Conservation (phyloP, 345 rosid species). For the Linum usitatissimum region DNA sequence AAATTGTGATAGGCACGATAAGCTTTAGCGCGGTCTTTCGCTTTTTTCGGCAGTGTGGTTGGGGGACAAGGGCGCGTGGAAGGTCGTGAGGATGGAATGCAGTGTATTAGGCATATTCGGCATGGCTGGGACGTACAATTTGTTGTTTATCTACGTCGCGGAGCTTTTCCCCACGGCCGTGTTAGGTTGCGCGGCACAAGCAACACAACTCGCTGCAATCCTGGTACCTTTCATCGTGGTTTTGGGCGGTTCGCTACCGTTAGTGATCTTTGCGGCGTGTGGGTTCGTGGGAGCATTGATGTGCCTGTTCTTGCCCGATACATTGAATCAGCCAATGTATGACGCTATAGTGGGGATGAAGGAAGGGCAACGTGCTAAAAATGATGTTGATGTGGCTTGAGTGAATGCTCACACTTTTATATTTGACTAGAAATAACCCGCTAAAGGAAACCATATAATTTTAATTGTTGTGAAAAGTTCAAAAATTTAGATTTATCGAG, state of each 20-base stretch:
- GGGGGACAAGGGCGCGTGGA: slow-evolving; percentile 38
- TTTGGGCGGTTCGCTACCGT: slow-evolving; percentile 56
- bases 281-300: slow-evolving; percentile 18
- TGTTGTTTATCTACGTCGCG: slow-evolving; percentile 65
- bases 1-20: too few relatives aligned
- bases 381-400: too few relatives aligned
- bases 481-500: too few relatives aligned
- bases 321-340: background rate
- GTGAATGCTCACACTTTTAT: too few relatives aligned
- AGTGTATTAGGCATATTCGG: slow-evolving; percentile 79
- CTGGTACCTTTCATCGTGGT: slow-evolving; percentile 80
- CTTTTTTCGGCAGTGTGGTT: slow-evolving; percentile 36
- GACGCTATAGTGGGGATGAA: too few relatives aligned
- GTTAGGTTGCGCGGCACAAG: slow-evolving; percentile 82
- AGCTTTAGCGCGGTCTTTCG: slow-evolving; percentile 31
- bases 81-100: slow-evolving; percentile 50
- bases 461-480: too few relatives aligned
- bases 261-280: slow-evolving; percentile 50
- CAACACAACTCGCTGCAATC: slow-evolving; percentile 84
- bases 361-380: too few relatives aligned
- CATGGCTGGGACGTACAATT: slow-evolving; percentile 73
- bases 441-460: too few relatives aligned
- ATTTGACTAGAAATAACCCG: too few relatives aligned
- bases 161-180: slow-evolving; percentile 89
- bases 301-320: too few relatives aligned